phyloP scores from a whole-genome alignment of 1,284 basidiomycete genomes.

The Kwoniella shivajii region DNA sequence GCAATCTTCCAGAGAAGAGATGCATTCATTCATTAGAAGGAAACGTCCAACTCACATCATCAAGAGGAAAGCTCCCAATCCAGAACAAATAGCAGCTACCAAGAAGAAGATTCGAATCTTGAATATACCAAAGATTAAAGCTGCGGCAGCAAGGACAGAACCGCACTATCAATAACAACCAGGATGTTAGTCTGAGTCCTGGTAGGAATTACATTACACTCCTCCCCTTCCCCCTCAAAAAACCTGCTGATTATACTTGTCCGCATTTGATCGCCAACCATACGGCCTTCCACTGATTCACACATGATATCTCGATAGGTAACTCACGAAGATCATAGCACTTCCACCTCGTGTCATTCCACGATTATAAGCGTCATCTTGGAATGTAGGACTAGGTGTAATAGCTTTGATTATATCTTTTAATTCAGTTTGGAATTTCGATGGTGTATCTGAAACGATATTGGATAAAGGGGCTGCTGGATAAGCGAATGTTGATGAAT shows the following conservation, averaged over 20 bases:
- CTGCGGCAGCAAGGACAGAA: constrained; percentile 37
- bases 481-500: constrained; percentile 48
- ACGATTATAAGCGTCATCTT: constrained; percentile 42
- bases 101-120: constrained; percentile 49
- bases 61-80: constrained; percentile 35
- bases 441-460: constrained; percentile 47
- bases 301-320: not conserved
- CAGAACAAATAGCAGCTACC: constrained; percentile 45
- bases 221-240: no score
- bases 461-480: constrained; percentile 45
- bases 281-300: not conserved
- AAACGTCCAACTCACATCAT: constrained; percentile 37
- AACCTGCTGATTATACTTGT: no score
- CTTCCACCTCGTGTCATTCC: constrained; percentile 38
- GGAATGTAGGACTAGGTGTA: constrained; percentile 36
- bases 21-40: not conserved
- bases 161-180: constrained; percentile 33
- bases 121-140: constrained; percentile 49
- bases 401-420: constrained; percentile 41
- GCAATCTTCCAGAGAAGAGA: no score
- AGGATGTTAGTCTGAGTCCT: no score
- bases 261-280: no score
- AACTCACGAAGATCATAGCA: constrained; percentile 49
- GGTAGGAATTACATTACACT: no score
- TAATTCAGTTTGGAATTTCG: constrained; percentile 29